Evolutionary conservation across 192 early-diverging fungal genomes (phyloP).

Genomic region (Backusella mclennaniae): DNA sequence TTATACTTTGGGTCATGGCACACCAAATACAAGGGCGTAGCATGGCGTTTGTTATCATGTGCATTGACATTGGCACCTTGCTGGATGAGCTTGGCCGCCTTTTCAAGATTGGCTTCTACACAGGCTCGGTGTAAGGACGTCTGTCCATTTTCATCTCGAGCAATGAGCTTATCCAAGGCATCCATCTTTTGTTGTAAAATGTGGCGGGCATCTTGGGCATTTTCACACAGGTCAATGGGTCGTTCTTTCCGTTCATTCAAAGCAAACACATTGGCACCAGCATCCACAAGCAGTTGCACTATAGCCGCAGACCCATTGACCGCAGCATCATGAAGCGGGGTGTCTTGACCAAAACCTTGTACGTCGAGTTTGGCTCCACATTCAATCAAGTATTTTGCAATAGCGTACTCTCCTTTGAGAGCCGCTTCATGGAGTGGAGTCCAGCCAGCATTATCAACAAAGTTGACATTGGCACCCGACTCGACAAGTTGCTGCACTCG

Average conservation of each 20-base stretch:
- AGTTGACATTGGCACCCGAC: conserved; percentile 58
- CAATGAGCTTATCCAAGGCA: conserved; percentile 34
- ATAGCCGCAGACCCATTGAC: conserved; percentile 43
- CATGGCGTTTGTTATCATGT: conserved; percentile 58
- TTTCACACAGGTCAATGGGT: conserved; percentile 44
- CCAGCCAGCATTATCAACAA: conserved; percentile 65
- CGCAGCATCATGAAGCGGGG: conserved; percentile 63
- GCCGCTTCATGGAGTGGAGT: conserved; percentile 60
- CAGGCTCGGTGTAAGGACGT: conserved; percentile 49
- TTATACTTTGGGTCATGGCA: conserved; percentile 31
- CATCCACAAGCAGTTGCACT: conserved; percentile 45
- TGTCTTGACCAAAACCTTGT: conserved; percentile 61
- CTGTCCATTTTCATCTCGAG: conserved; percentile 44
- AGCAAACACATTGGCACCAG: conserved; percentile 57
- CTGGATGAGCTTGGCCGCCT: conserved; percentile 45
- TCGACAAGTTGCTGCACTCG: conserved; percentile 49
- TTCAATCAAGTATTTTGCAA: conserved; percentile 48
- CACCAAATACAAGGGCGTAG: conserved; percentile 58
- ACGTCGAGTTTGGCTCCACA: conserved; percentile 56
- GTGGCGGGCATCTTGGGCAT: conserved; percentile 30
- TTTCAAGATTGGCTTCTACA: conserved; percentile 46
- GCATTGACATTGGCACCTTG: conserved; percentile 69
- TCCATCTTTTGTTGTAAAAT: conserved; percentile 36
- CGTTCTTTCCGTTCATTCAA: conserved; percentile 38
- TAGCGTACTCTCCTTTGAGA: conserved; percentile 42